Conservation (phyloP, 2,329 filamentous ascomycete species). For the Stenocarpella maydis region DNA sequence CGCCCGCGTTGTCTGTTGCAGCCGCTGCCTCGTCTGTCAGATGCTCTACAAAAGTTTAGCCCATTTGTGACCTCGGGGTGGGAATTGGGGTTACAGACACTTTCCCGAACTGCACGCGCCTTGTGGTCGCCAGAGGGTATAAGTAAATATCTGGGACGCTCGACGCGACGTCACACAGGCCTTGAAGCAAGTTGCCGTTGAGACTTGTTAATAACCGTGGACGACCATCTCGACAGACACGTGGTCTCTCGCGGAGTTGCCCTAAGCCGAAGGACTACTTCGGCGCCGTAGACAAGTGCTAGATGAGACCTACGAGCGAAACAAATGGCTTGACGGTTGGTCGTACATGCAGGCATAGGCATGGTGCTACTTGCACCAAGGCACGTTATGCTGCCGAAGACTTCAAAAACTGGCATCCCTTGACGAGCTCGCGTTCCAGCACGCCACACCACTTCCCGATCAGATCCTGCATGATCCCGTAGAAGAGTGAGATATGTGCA, state of each 20-base stretch:
- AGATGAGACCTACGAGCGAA: not conserved
- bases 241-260: not conserved
- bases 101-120: not conserved
- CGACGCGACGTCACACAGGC: not conserved
- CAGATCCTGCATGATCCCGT: slow-evolving; percentile 24
- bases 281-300: not conserved
- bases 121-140: not conserved
- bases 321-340: not conserved
- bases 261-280: not conserved
- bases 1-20: not conserved
- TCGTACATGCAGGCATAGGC: not conserved
- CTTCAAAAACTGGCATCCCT: not conserved
- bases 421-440: not conserved
- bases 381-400: not conserved
- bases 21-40: not conserved
- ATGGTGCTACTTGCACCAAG: not conserved
- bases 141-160: not conserved
- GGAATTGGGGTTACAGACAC: not conserved
- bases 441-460: not conserved
- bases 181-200: not conserved
- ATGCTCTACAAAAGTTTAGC: not conserved
- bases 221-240: not conserved
- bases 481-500: slow-evolving; percentile 1
- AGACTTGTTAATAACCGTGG: not conserved
- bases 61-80: not conserved